Evolutionary conservation across 768 basidiomycete species (phyloP).

Genomic region (Lyophyllum shimeji): DNA sequence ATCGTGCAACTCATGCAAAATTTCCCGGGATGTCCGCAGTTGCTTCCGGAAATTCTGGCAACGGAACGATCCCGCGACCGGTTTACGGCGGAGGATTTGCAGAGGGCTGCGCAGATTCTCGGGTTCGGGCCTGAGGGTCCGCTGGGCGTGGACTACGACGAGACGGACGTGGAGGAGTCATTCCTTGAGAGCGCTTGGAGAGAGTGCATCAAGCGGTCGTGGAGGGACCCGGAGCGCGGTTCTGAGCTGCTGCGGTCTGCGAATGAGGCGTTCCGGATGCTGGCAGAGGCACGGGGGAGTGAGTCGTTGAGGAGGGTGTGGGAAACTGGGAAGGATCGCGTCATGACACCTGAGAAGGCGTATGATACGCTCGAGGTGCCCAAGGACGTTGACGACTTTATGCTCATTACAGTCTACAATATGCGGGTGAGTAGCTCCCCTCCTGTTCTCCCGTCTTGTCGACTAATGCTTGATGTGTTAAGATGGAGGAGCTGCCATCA

Average conservation of each 20-base stretch:
- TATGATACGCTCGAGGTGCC: constrained; percentile 72
- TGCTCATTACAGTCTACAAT: constrained; percentile 69
- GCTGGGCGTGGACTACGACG: constrained; percentile 67
- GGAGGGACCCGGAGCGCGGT: constrained; percentile 53
- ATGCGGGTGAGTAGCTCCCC: constrained; percentile 55
- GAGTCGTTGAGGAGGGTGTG: constrained; percentile 45
- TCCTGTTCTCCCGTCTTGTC: background rate
- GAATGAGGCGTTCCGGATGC: constrained; percentile 66
- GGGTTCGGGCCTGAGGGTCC: constrained; percentile 66
- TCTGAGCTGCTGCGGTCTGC: constrained; percentile 49
- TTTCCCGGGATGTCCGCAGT: constrained; percentile 43
- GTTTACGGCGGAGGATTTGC: constrained; percentile 59
- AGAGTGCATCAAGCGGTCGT: constrained; percentile 52
- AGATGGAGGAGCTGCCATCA: constrained; percentile 73
- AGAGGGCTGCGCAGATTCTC: constrained; percentile 46
- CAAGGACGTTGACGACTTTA: constrained; percentile 71
- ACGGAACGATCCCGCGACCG: constrained; percentile 65
- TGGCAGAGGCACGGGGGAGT: constrained; percentile 66
- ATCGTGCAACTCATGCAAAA: constrained; percentile 52
- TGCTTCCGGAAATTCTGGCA: constrained; percentile 56
- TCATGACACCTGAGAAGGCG: constrained; percentile 71
- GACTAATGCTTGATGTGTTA: background rate
- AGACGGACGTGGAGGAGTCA: constrained; percentile 58
- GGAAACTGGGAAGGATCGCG: constrained; percentile 50
- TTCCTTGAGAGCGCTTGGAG: constrained; percentile 75